phyloP scores from a whole-genome alignment of 345 rosid genomes.

The Microcos paniculata region DNA sequence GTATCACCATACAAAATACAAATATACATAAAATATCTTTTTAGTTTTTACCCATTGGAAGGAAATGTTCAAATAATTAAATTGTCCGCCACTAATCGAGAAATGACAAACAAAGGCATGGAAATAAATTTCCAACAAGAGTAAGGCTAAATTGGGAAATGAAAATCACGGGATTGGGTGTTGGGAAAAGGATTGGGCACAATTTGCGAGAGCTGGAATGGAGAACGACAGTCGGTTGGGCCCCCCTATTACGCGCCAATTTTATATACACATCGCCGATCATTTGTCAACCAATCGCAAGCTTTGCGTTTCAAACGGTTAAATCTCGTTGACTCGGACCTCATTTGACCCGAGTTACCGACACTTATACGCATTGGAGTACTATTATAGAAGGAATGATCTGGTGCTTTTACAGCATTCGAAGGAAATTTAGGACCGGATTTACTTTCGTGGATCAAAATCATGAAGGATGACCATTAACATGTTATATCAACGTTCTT shows the following conservation, averaged over 20 bases:
- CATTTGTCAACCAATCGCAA: not conserved
- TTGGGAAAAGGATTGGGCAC: slow-evolving; percentile 35
- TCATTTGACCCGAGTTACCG: not conserved
- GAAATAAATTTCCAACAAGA: not conserved
- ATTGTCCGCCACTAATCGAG: too few relatives aligned
- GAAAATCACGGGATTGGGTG: slow-evolving; percentile 10
- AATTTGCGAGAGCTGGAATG: slow-evolving; percentile 35
- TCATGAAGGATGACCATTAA: not conserved
- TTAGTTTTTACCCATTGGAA: too few relatives aligned
- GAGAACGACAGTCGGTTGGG: slow-evolving; percentile 32
- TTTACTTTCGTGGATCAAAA: not conserved
- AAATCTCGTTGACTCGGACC: not conserved
- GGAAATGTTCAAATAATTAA: too few relatives aligned
- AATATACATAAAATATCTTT: too few relatives aligned
- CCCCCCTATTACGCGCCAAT: slow-evolving; percentile 19
- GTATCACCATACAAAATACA: too few relatives aligned
- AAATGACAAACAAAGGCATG: not conserved
- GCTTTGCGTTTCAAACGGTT: not conserved
- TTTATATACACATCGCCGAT: slow-evolving; percentile 17
- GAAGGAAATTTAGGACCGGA: not conserved
- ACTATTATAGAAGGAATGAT: not conserved
- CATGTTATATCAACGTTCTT: too few relatives aligned
- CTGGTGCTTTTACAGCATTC: not conserved
- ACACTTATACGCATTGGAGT: not conserved
- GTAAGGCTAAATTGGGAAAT: slow-evolving; percentile 28